A percentile compares a stretch with the other conserved stretches of the same genome.
Conservation (phyloP, 1,284 basidiomycete species). For the Trichosporon coremiiforme region DNA sequence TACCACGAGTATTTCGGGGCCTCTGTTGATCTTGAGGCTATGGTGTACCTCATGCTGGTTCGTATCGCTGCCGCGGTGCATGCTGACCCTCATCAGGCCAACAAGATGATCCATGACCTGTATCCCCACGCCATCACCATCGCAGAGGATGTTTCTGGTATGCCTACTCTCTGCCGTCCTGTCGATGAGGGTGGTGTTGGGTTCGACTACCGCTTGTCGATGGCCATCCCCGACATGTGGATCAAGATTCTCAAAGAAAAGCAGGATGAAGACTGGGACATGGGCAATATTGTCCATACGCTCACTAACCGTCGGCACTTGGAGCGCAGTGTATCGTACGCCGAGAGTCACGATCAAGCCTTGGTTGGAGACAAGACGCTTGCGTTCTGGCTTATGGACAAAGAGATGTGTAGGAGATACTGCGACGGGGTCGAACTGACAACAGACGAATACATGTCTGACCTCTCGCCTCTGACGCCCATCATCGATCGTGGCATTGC, state of each 20-base stretch:
- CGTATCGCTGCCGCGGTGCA: conserved; percentile 47
- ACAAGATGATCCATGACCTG: conserved; percentile 79
- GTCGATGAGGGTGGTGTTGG: conserved; percentile 84
- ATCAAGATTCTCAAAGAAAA: conserved; percentile 97
- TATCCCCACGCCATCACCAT: conserved; percentile 85
- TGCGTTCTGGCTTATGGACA: conserved; percentile 99
- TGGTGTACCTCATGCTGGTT: conserved; percentile 95
- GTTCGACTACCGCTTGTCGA: conserved; percentile 95
- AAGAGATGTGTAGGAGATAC: conserved; percentile 84
- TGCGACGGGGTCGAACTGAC: conserved; percentile 8
- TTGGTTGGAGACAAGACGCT: conserved; percentile 97
- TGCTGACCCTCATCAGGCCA: conserved; percentile 65
- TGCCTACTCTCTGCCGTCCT: conserved; percentile 89
- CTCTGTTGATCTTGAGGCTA: conserved; percentile 79
- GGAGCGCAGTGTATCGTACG: conserved; percentile 92
- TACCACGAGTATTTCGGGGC: conserved; percentile 98
- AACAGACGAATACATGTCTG: conserved; percentile 91
- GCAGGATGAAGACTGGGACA: conserved; percentile 82
- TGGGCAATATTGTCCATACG: conserved; percentile 84
- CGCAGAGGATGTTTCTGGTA: conserved; percentile 94
- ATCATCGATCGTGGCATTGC: conserved; percentile 85
- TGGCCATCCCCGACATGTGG: conserved; percentile 99
- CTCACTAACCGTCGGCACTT: conserved; percentile 84
- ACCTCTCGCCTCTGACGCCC: conserved; percentile 79
- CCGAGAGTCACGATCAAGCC: conserved; percentile 96